phyloP scores from a whole-genome alignment of 1,284 basidiomycete genomes.

The Leucoagaricus sp. region DNA sequence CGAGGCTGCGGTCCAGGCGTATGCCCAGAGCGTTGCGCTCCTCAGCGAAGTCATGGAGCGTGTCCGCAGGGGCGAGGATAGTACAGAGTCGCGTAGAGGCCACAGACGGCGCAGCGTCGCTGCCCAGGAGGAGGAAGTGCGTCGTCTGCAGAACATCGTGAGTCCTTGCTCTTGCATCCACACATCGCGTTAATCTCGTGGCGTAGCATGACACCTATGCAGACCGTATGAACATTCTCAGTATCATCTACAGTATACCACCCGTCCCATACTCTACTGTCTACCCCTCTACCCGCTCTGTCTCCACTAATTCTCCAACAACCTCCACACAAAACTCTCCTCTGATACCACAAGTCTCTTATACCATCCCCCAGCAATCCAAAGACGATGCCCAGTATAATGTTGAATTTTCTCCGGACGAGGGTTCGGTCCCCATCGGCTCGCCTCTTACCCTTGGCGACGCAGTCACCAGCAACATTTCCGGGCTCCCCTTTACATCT shows the following conservation, averaged over 20 bases:
- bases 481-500: slow-evolving; percentile 27
- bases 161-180: slow-evolving; percentile 34
- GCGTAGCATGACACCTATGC: slow-evolving; percentile 83
- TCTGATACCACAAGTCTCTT: slow-evolving; percentile 37
- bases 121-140: slow-evolving; percentile 83
- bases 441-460: slow-evolving; percentile 48
- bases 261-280: slow-evolving; percentile 64
- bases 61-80: slow-evolving; percentile 79
- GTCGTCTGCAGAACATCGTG: slow-evolving; percentile 78
- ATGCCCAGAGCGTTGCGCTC: slow-evolving; percentile 78
- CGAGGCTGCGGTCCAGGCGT: slow-evolving; percentile 77
- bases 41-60: slow-evolving; percentile 87
- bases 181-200: slow-evolving; percentile 15
- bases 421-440: slow-evolving; percentile 33
- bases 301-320: slow-evolving; percentile 47
- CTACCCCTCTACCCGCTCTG: slow-evolving; percentile 55
- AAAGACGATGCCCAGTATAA: slow-evolving; percentile 38
- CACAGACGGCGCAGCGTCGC: slow-evolving; percentile 72
- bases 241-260: slow-evolving; percentile 82
- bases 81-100: slow-evolving; percentile 56
- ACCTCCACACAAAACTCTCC: slow-evolving; percentile 55
- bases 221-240: slow-evolving; percentile 85
- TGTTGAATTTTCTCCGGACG: slow-evolving; percentile 33
- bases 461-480: slow-evolving; percentile 35
- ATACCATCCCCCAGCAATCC: slow-evolving; percentile 24